Base-by-base conservation (phyloP, 2,329 filamentous ascomycete species). In the Fusarium pininemorale region DNA sequence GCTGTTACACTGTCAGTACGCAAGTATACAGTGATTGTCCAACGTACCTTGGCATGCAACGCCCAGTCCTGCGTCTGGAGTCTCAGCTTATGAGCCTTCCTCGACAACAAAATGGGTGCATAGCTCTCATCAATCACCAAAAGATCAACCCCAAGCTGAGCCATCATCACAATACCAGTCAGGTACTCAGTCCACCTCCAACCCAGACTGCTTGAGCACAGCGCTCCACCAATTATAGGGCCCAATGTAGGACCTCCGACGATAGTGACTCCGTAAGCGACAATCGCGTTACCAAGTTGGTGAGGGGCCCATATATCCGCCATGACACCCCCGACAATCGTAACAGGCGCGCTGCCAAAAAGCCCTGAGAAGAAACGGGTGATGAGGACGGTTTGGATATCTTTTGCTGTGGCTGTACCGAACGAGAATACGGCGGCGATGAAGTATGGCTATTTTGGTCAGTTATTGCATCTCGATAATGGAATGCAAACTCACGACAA, bases 151-250 rank as follows among this genome's bases (percentile, higher is more conserved):
- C 0, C 60, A 20, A 58, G 26, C 26, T 63, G 60, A 2, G n/a
- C 60, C 35, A 63, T 47, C 60, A 63, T 63, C 0, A 63, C 32
- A 4, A 63, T 63, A 1, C 60, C 60, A 1, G 51, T 63, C 0
- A 63, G 7, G 4, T 63, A 47, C 35, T 63, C 60, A 10, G 60
- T 58, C 41, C 60, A 58, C 20, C 41, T 42, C 60, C 51, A 63
- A 0, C 51, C 60, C 0, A 63, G 41, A 6, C 45, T 3, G 6
- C 60, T 58, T 3, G 51, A 63, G n/a, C 35, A 63, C 10, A 63
- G 3, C 0, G 41, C 51, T 10, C n/a, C 41, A 0, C 54, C 61
- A 1, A 60, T 50, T 10, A 60, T 37, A 11, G 61, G 61, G 3
- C 44, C 54, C 1, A 64, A 3, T 4, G 54, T 60, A 6, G 61